Evolutionary conservation across 306 rosid species (phyloP).

Genomic region (Quercus wislizeni): DNA sequence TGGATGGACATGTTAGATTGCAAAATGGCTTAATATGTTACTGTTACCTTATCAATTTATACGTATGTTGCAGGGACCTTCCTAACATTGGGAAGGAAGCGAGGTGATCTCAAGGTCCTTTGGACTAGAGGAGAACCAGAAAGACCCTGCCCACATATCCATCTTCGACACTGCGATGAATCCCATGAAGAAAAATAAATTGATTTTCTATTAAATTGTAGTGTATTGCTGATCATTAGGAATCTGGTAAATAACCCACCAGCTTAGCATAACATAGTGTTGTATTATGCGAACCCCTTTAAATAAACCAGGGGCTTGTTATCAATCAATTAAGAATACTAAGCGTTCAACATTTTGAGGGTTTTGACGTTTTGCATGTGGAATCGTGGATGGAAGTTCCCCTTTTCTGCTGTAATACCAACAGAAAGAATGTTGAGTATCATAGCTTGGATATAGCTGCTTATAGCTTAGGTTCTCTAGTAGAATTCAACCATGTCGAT

Average conservation of each 20-base stretch:
- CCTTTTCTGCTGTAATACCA: neutral
- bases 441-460: too few species aligned
- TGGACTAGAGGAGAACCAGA: constrained; percentile 84
- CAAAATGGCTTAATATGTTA: neutral
- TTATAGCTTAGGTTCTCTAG: too few species aligned
- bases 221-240: constrained; percentile 17
- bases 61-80: constrained; percentile 65
- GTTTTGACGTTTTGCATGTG: neutral
- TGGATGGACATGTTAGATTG: neutral
- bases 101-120: constrained; percentile 65
- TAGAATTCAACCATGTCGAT: too few species aligned
- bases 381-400: too few species aligned
- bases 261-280: constrained; percentile 1
- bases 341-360: neutral
- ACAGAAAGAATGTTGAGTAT: too few species aligned
- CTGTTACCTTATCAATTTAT: constrained; percentile 8
- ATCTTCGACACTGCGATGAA: constrained; percentile 49
- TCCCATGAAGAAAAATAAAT: constrained; percentile 37
- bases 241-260: constrained; percentile 18
- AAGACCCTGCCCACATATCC: constrained; percentile 68
- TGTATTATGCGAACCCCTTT: constrained; percentile 15
- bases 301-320: constrained; percentile 6
- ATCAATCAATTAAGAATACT: constrained; percentile 21
- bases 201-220: constrained; percentile 12
- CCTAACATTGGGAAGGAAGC: constrained; percentile 64